Evolutionary conservation across 2,329 filamentous ascomycete species (phyloP).

Genomic region (Colletotrichum filicis): DNA sequence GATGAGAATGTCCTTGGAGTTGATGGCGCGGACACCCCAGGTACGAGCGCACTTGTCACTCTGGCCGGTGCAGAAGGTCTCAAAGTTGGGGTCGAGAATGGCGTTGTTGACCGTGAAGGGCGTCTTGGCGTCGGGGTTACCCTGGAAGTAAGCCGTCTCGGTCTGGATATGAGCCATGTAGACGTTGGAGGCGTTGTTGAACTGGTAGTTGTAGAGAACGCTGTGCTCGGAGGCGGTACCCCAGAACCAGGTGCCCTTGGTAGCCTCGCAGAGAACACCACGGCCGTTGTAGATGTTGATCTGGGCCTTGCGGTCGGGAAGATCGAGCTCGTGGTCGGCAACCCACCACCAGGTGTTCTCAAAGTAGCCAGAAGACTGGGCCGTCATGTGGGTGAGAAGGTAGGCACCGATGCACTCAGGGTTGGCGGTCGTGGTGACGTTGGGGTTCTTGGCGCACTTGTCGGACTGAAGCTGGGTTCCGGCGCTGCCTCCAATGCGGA

Average conservation of each 20-base stretch:
- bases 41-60: conserved; percentile 71
- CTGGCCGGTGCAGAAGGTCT: conserved; percentile 58
- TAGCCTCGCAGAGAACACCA: conserved; percentile 82
- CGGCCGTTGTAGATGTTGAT: conserved; percentile 91
- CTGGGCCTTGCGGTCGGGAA: conserved; percentile 73
- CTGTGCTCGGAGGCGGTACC: conserved; percentile 77
- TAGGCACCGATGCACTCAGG: conserved; percentile 79
- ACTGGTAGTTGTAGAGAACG: conserved; percentile 85
- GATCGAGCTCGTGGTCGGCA: conserved; percentile 89
- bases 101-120: conserved; percentile 69
- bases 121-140: conserved; percentile 78
- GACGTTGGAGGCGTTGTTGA: conserved; percentile 80
- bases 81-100: conserved; percentile 78
- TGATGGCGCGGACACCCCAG: conserved; percentile 78
- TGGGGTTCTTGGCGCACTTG: conserved; percentile 82
- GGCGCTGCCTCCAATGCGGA: conserved; percentile 87
- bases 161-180: conserved; percentile 89
- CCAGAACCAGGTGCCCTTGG: conserved; percentile 82
- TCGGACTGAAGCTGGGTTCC: conserved; percentile 86
- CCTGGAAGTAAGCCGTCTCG: conserved; percentile 90
- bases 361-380: conserved; percentile 76
- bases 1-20: conserved; percentile 74
- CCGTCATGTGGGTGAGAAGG: conserved; percentile 73
- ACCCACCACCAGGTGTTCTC: conserved; percentile 95
- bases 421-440: conserved; percentile 69